Percentiles rank a stretch among this genome's conserved stretches.
Conservation (phyloP, 768 basidiomycete species). For the Hygrophorus russula region DNA sequence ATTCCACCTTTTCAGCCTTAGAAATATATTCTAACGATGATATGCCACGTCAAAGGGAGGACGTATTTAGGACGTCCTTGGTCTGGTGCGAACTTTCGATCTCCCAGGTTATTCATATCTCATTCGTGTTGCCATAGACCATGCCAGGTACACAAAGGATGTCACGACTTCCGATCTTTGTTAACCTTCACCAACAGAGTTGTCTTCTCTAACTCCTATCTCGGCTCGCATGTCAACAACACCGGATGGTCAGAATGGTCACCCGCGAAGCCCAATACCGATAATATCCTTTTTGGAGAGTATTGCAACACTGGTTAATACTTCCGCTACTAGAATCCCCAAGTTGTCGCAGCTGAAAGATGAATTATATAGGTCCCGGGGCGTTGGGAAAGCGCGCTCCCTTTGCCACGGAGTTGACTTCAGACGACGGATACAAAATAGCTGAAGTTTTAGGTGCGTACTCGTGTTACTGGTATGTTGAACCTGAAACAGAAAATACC, state of each 20-base stretch:
- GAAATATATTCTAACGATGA: no score
- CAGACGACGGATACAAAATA: no score
- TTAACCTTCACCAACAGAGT: constrained; percentile 9
- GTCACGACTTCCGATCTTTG: not conserved
- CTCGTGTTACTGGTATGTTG: no score
- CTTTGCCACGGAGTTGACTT: no score
- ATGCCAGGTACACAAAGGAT: constrained; percentile 1
- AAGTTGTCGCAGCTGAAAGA: no score
- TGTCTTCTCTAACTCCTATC: constrained; percentile 13
- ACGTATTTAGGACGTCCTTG: no score
- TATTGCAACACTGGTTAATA: constrained; percentile 13
- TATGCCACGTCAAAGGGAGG: no score
- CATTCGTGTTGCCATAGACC: constrained; percentile 12
- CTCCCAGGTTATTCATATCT: constrained; percentile 16
- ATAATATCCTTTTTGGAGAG: constrained; percentile 16
- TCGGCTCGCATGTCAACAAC: constrained; percentile 15
- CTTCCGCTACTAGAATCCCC: not conserved
- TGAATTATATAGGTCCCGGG: no score
- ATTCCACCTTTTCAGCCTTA: no score
- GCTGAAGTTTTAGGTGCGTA: no score
- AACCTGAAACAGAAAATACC: no score
- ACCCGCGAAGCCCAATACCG: constrained; percentile 16
- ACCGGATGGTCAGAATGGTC: constrained; percentile 18
- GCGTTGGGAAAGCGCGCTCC: no score
- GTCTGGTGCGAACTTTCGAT: not conserved